Base-by-base conservation (phyloP, 176 grass and related monocot genomes). In the Aegilops umbellulata region DNA sequence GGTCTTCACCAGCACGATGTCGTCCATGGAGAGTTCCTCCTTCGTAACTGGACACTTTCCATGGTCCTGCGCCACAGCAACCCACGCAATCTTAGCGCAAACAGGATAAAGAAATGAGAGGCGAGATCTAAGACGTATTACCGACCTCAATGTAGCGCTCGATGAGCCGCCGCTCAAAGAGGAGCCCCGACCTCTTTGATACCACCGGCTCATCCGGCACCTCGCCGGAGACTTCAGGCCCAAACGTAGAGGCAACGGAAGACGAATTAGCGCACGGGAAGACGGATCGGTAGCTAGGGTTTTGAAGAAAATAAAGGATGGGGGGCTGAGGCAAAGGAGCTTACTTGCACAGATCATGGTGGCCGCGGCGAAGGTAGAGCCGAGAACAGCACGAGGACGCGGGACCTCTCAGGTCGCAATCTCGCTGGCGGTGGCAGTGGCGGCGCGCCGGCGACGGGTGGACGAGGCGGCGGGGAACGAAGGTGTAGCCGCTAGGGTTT, bases 41-140 rank as follows among this genome's bases (percentile, higher is more conserved):
- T 99, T 99, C 60, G 94, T 99, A 68, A 97, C 87, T 5, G 97
- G 97, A 34, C 94, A 99, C 79, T 91, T 99, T n/a, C 97, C 94
- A 87, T 99, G 80, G 80, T 91, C 94, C 97, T 99, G 81, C 38
- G 12, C 79, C 60, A 82, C 27, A 11, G 61, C 65, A 36, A 69
- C 26, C 30, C 39, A 61, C 72, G 31, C 6, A 60, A 80, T 36
- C 78, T 79, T 16, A 69, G 61, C 31, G 5, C 14, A 77, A 23
- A 29, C 22, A 34, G 2, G 22, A 60, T n/a, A 80, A 36, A 42
- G 15, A 80, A 65, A 41, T 3, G 23, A 20, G 20, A 39, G 2
- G 34, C 17, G 62, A 81, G 87, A 91, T 88, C 85, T 88, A 78
- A 39, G 27, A 77, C 29, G 61, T 26, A 63, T 32, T 29, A 51